Conservation (phyloP, 345 rosid genomes). For the Brassica napus region DNA sequence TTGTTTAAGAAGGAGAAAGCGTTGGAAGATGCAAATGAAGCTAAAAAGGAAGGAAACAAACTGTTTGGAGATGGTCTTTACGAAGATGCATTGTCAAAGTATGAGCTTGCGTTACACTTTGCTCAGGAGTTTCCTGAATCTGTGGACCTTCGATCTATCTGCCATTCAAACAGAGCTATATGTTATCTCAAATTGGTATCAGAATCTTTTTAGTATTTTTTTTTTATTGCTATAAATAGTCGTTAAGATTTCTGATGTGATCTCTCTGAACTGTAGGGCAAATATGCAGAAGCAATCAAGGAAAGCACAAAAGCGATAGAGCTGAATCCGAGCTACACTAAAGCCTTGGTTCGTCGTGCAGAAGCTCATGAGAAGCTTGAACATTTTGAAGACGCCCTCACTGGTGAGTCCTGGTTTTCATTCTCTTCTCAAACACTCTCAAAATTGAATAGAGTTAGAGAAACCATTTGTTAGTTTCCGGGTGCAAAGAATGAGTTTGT, state of each 20-base stretch:
- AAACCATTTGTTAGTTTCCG: background rate
- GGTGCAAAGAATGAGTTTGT: background rate
- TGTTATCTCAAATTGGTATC: constrained; percentile 73
- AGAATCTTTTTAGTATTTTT: background rate
- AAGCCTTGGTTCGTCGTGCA: constrained; percentile 67
- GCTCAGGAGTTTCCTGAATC: constrained; percentile 47
- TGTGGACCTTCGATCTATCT: constrained; percentile 59
- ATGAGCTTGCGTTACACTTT: constrained; percentile 61
- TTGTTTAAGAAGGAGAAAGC: constrained; percentile 48
- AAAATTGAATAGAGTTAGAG: background rate
- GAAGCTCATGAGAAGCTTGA: constrained; percentile 89
- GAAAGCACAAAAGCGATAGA: constrained; percentile 76
- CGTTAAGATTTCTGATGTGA: background rate
- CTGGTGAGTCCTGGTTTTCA: constrained; percentile 46
- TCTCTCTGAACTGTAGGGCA: constrained; percentile 46
- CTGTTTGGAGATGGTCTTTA: constrained; percentile 59
- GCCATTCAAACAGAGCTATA: constrained; percentile 69
- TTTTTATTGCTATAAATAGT: background rate
- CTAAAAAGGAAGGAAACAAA: constrained; percentile 76
- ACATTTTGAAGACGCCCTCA: constrained; percentile 74
- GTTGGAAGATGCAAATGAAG: constrained; percentile 59
- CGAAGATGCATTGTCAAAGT: constrained; percentile 72
- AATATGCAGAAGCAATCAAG: constrained; percentile 68
- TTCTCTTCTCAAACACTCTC: background rate
- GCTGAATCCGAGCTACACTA: constrained; percentile 64